Evolutionary conservation across 805 yeast species (phyloP), one percentile per base, ranked within the genome.

Genomic region (Ascoidea rubescens): DNA sequence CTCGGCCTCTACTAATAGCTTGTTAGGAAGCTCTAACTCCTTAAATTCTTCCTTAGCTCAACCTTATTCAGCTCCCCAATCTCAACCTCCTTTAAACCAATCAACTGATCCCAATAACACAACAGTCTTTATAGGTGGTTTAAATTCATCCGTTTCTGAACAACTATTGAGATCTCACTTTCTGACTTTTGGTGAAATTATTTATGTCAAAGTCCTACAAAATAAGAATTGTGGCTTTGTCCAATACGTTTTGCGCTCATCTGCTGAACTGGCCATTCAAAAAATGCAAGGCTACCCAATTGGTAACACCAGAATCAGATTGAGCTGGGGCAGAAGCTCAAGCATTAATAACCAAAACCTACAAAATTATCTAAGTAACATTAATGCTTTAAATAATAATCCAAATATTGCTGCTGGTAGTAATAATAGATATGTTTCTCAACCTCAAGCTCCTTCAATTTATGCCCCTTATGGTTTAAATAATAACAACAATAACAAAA

Each of bases 261-360:
- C 87, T 58, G 96, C 96, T 1, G 96, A 90, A 66, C 74, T 74
- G 52, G 95, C 96, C 8, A 85, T 89, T 56, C 72, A 78, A 43
- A 84, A 82, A 56, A 84, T 89, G 95, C 96, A 89, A 67, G 96
- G 96, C 7, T 87, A 80, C 63, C 87, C 88, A 44, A 82, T 89
- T 59, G 91, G 90, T 50, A 89, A 87, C 53, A 82, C 87, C 53
- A 75, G 91, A 55, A 81, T 89, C 49, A 73, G 96, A 59, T 74
- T 89, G 53, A 82, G 91, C 51, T 89, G 96, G 96, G 96, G 96
- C 33, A 75, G 88, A 58, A 78, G 85, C 46, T 60, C 62, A 0
- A 57, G 56, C 46, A 64, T 61, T 47, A 55, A 55, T 45, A 54
- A 48, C 31, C 58, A 55, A 48, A 55, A 55, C 43, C 56, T 54